phyloP scores from a whole-genome alignment of 441 rosid species.

The Gossypium aridum region DNA sequence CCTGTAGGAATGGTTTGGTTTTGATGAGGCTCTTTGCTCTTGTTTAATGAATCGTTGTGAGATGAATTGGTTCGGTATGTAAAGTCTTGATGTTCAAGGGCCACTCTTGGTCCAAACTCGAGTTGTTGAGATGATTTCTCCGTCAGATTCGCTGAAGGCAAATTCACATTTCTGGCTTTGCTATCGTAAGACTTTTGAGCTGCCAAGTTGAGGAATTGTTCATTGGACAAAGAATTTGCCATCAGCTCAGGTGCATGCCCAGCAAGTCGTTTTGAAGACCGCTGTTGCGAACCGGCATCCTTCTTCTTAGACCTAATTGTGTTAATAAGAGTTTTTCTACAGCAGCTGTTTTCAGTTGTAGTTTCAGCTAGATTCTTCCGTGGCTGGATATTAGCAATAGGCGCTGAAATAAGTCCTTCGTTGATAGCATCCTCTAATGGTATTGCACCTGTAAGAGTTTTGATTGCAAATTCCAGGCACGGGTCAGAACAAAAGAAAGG shows the following conservation, averaged over 20 bases:
- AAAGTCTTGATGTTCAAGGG: neutral
- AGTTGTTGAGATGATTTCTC: constrained; percentile 9
- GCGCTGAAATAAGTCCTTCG: constrained; percentile 8
- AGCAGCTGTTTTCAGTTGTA: neutral
- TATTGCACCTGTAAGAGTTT: constrained; percentile 24
- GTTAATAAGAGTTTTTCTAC: neutral
- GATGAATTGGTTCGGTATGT: neutral
- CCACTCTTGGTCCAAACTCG: constrained; percentile 9
- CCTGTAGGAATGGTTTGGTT: constrained; percentile 3
- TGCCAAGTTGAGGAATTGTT: constrained; percentile 11
- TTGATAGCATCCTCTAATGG: constrained; percentile 17
- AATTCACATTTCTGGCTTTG: constrained; percentile 5
- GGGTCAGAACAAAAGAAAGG: constrained; percentile 23
- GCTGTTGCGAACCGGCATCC: constrained; percentile 20
- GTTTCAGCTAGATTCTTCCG: constrained; percentile 9
- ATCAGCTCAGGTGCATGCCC: constrained; percentile 17
- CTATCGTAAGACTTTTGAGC: neutral
- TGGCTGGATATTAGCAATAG: constrained; percentile 18
- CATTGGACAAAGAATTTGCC: neutral
- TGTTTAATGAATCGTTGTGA: constrained; percentile 11
- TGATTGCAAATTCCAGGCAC: constrained; percentile 30
- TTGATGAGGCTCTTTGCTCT: constrained; percentile 10
- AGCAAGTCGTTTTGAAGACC: constrained; percentile 31
- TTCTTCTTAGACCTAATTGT: constrained; percentile 16
- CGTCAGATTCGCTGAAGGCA: constrained; percentile 9